These are phyloP conservation scores for Asterochloris erici DNA, from an alignment of 139 green algal genomes.

Conservation along the genomic window DNA sequence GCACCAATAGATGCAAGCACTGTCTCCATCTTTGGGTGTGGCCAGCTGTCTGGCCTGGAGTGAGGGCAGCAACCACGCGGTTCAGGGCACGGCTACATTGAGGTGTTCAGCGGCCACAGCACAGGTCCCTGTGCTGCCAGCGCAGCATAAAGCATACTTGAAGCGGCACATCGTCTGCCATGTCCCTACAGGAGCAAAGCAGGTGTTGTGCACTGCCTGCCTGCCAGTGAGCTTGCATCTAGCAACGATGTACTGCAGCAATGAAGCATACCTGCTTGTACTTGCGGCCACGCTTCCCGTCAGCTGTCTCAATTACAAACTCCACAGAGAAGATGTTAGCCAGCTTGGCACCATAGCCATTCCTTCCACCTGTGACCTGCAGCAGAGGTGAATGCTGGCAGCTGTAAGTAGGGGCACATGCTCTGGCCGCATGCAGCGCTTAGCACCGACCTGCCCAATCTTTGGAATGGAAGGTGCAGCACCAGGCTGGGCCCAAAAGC, in stretches of 20 bases:
- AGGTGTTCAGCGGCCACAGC: neutral
- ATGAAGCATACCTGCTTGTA: conserved; percentile 75
- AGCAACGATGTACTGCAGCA: neutral
- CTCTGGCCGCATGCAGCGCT: neutral
- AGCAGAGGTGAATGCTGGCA: neutral
- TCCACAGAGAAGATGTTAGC: conserved; percentile 99
- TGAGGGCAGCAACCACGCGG: no score
- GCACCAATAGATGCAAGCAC: neutral
- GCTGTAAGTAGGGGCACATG: neutral
- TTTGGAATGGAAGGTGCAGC: neutral
- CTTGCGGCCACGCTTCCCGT: conserved; percentile 73
- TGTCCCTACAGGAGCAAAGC: no score
- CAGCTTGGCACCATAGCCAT: conserved; percentile 98
- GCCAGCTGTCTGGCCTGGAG: no score
- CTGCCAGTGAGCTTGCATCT: no score
- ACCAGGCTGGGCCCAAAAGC: neutral
- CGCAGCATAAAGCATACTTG: no score
- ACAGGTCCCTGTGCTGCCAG: neutral
- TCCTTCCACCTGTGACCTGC: conserved; percentile 94
- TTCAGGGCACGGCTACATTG: no score
- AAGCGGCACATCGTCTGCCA: no score
- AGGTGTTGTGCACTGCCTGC: no score
- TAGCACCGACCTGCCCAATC: neutral
- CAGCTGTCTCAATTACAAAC: conserved; percentile 95
- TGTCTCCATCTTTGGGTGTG: no score